A percentile compares a stretch with the other conserved stretches of the same genome.
Conservation (phyloP, 495 filamentous ascomycete genomes). For the Neurospora sp. region DNA sequence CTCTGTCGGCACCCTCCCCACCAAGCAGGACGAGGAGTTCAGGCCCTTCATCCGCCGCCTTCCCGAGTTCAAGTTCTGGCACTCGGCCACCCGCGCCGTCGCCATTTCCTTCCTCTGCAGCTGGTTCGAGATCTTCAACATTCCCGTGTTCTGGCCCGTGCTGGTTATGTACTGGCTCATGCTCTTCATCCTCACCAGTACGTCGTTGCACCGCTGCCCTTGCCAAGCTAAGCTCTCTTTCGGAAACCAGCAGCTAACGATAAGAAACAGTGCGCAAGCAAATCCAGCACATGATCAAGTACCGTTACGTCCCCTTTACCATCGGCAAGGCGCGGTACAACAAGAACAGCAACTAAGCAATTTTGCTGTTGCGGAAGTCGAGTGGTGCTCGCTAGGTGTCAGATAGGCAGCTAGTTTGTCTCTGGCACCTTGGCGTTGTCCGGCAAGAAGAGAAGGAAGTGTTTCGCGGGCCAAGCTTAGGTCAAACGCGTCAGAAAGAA, state of each 20-base stretch:
- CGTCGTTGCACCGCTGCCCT: conserved; percentile 36
- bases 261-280: conserved; percentile 72
- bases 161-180: conserved; percentile 98
- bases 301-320: conserved; percentile 94
- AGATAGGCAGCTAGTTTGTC: background rate
- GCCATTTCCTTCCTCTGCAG: conserved; percentile 75
- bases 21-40: conserved; percentile 94
- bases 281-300: conserved; percentile 99
- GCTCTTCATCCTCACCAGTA: conserved; percentile 88
- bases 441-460: background rate
- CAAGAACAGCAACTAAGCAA: conserved; percentile 37
- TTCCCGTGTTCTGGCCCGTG: conserved; percentile 98
- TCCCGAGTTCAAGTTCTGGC: conserved; percentile 99
- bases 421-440: background rate
- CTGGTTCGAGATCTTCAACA: conserved; percentile 89
- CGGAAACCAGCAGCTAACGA: conserved; percentile 15
- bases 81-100: conserved; percentile 82
- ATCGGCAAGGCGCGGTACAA: conserved; percentile 82
- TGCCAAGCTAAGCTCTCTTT: background rate
- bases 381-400: background rate
- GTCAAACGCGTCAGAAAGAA: background rate
- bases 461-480: no score
- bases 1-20: conserved; percentile 65
- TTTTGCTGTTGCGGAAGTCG: background rate
- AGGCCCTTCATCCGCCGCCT: conserved; percentile 90